These are phyloP conservation scores for Geotrichum bryndzae DNA, from an alignment of 1,139 yeast genomes.

Conservation along the genomic window DNA sequence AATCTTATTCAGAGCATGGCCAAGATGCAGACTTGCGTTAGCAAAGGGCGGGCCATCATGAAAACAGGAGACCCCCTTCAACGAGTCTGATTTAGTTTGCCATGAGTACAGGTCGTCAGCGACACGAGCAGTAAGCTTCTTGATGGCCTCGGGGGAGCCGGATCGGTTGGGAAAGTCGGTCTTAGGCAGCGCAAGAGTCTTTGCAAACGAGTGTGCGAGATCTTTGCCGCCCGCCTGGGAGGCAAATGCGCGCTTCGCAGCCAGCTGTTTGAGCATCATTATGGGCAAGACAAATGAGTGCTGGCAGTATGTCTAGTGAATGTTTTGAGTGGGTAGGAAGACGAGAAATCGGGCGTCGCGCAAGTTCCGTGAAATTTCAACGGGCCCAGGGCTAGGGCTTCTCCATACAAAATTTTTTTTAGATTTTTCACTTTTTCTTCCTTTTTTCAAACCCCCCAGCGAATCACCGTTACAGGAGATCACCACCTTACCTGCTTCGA, in stretches of 20 bases:
- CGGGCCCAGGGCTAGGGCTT: not conserved
- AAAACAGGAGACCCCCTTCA: conserved; percentile 46
- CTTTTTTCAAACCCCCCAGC: conserved; percentile 3
- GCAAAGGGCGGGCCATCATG: conserved; percentile 99
- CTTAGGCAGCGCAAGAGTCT: conserved; percentile 47
- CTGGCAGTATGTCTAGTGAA: not conserved
- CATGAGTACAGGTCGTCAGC: conserved; percentile 41
- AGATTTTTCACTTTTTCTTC: not conserved
- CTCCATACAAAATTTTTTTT: not conserved
- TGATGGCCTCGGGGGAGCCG: conserved; percentile 27
- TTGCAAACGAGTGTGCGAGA: conserved; percentile 37
- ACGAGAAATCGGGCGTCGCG: not conserved
- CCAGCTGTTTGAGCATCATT: conserved; percentile 4
- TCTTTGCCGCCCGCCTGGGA: conserved; percentile 7
- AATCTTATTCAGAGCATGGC: conserved; percentile 88
- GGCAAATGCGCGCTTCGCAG: not conserved
- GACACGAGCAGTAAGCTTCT: conserved; percentile 32
- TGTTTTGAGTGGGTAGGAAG: not conserved
- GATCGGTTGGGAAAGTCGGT: conserved; percentile 51
- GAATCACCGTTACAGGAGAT: conserved; percentile 5
- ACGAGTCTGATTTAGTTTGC: conserved; percentile 31
- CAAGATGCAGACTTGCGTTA: conserved; percentile 86
- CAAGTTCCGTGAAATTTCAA: not conserved
- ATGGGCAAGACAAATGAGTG: not conserved
- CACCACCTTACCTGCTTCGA: not conserved